Conservation (phyloP, 1,139 yeast species). For the Magnusiomyces sp. region DNA sequence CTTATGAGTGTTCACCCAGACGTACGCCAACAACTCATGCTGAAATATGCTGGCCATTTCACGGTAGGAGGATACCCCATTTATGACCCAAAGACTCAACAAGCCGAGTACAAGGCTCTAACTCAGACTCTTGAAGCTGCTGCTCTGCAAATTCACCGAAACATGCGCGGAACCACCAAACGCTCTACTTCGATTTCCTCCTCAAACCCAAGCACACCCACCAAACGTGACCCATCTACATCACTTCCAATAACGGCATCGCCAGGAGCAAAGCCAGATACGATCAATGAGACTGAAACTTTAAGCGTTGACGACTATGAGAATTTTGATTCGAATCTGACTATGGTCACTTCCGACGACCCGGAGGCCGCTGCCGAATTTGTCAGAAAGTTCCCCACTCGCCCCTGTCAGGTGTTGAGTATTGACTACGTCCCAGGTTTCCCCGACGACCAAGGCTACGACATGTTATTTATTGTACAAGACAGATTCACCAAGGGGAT, state of each 20-base stretch:
- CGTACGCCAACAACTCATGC: conserved; percentile 4
- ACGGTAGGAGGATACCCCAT: conserved; percentile 3
- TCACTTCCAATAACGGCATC: no score
- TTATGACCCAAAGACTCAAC: conserved; percentile 1
- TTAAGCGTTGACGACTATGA: no score
- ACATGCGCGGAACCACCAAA: conserved; percentile 1
- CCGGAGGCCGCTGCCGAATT: not conserved
- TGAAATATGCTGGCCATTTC: conserved; percentile 4
- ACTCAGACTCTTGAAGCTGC: not conserved
- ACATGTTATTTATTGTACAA: not conserved
- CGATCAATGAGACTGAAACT: no score
- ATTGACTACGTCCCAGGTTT: conserved; percentile 4
- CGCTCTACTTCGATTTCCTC: no score
- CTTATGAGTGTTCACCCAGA: conserved; percentile 4
- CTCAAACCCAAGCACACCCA: no score
- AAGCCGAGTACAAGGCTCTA: not conserved
- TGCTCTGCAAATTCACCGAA: not conserved
- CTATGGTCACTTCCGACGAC: no score
- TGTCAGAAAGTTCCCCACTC: conserved; percentile 4
- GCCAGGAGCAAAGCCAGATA: no score
- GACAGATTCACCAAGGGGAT: conserved; percentile 5
- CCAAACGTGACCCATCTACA: no score
- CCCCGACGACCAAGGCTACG: not conserved
- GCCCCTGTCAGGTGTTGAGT: conserved; percentile 5
- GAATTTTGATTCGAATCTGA: no score